phyloP scores from a whole-genome alignment of 2,329 filamentous ascomycete genomes.

The Fulvia fulva region DNA sequence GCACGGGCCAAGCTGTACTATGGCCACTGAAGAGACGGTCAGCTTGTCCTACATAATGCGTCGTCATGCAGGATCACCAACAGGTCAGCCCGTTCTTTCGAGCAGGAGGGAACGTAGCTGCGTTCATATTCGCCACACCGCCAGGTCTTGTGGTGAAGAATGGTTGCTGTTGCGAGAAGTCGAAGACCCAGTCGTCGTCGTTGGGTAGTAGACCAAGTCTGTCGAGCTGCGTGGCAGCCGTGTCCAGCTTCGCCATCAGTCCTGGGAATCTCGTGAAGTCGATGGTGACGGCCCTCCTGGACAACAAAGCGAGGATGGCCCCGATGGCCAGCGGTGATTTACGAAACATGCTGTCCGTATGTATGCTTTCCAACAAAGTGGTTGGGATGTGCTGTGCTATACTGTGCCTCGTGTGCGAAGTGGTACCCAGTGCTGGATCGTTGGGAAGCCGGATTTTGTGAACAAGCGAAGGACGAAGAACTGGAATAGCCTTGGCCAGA shows the following conservation, averaged over 20 bases:
- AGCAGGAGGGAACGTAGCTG: conserved; percentile 49
- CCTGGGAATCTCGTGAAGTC: conserved; percentile 40
- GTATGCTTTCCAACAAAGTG: conserved; percentile 6
- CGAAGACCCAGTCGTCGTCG: conserved; percentile 47
- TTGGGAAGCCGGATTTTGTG: background rate
- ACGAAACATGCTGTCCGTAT: conserved; percentile 17
- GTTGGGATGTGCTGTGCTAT: conserved; percentile 10
- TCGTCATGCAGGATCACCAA: conserved; percentile 28
- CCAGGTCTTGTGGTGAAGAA: conserved; percentile 45
- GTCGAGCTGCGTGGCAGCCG: conserved; percentile 46
- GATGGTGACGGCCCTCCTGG: conserved; percentile 28
- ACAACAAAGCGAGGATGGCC: conserved; percentile 23
- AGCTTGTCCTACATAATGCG: background rate
- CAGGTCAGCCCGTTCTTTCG: conserved; percentile 46
- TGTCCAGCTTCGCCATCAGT: conserved; percentile 38
- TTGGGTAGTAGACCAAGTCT: conserved; percentile 39
- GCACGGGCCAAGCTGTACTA: conserved; percentile 47
- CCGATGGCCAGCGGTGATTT: conserved; percentile 11
- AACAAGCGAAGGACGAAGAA: conserved; percentile 1
- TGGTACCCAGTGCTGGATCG: conserved; percentile 1
- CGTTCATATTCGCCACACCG: conserved; percentile 50
- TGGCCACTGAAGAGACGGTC: conserved; percentile 27
- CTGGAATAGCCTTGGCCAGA: background rate
- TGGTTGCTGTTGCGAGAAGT: conserved; percentile 42
- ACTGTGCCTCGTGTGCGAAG: background rate